Evolutionary conservation across 805 yeast genomes (phyloP), one percentile per base, ranked within the genome.

Genomic region (Myxozyma sirexii): DNA sequence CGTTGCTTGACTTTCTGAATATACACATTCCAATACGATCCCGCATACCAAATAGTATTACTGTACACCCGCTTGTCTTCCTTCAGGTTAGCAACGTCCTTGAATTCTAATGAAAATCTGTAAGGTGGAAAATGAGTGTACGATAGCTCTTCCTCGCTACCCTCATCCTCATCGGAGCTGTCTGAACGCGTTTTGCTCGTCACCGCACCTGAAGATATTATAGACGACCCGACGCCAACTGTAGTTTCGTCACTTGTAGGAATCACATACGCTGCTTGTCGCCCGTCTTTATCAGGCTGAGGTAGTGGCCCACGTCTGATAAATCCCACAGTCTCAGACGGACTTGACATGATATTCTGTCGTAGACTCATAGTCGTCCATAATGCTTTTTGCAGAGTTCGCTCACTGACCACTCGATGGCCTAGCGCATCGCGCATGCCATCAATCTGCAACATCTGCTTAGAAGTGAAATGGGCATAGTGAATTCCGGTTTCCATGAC

Each of bases 11-110:
- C 77, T 63, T 80, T 82, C 59, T 82, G 85, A 33, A 82, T 71
- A 67, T 82, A 82, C 7, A 82, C 69, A 62, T 80, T 81, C 86
- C 86, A 82, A 64, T 78, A 80, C 10, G 85, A 81, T 0, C 86
- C 86, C n/a, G 84, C 84, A 66, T 82, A 82, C 84, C 85, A 82
- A 35, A 81, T 72, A 0, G 83, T 77, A 59, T 78, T 77, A 8
- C 82, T 79, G 64, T 82, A 82, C 1, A 80, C 79, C 43, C 85
- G 71, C 64, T 76, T 79, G 17, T 77, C 82, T 0, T 79, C 74
- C 15, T 73, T 70, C 17, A 82, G 71, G 12, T 76, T 76, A 2
- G 80, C 76, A 1, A 82, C 77, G 54, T 80, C 76, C 7, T 79
- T 75, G 69, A 82, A 82, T 3, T 82, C 80, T 50, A 82, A 76